Percentiles rank a stretch among this genome's conserved stretches.
Evolutionary conservation across 192 early-diverging fungal species (phyloP).

Genomic region (Backusella circina): DNA sequence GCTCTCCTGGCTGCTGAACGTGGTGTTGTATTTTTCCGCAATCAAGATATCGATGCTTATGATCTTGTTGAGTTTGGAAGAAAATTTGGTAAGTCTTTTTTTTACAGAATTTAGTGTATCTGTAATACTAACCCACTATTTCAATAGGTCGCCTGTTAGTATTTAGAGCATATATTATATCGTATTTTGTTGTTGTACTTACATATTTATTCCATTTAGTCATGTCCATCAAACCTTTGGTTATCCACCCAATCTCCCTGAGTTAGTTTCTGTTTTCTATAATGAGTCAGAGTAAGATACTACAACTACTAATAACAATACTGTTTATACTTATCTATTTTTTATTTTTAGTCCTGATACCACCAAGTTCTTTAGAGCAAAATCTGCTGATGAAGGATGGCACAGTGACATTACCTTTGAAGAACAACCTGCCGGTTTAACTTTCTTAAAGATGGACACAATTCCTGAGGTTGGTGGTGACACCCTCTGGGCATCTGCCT

Average conservation of each 20-base stretch:
- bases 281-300: background rate
- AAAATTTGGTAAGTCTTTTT: too few species aligned
- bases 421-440: slow-evolving; percentile 18
- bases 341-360: background rate
- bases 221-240: background rate
- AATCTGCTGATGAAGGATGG: slow-evolving; percentile 2
- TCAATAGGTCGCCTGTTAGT: background rate
- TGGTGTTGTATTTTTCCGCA: slow-evolving; percentile 31
- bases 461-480: slow-evolving; percentile 27
- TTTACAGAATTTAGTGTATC: too few species aligned
- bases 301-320: background rate
- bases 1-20: slow-evolving; percentile 30
- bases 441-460: slow-evolving; percentile 25
- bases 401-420: slow-evolving; percentile 28
- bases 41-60: slow-evolving; percentile 22
- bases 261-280: background rate
- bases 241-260: background rate
- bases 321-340: background rate
- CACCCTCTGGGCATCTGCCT: slow-evolving; percentile 16
- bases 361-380: background rate
- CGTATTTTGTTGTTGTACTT: too few species aligned
- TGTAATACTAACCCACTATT: too few species aligned
- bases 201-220: too few species aligned
- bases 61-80: slow-evolving; percentile 19
- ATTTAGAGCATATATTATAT: too few species aligned